A percentile compares a stretch with the other conserved stretches of the same genome.
Conservation (phyloP, 192 early-diverging fungal genomes). For the Radiomyces spectabilis region DNA sequence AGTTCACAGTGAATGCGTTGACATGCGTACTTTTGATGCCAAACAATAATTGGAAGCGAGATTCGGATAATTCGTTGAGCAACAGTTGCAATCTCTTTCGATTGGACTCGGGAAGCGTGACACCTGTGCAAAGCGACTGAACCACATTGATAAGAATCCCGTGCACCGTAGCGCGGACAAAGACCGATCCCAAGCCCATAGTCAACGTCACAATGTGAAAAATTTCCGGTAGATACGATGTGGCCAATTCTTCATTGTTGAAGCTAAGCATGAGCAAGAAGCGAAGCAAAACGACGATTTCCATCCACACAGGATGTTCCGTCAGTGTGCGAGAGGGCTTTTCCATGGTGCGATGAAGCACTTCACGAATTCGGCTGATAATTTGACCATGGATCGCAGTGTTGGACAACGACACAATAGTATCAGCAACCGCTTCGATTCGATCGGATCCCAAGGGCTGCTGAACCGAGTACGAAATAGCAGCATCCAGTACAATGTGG, state of each 20-base stretch:
- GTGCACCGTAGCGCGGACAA: conserved; percentile 79
- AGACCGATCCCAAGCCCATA: conserved; percentile 70
- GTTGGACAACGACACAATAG: conserved; percentile 70
- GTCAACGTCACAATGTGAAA: conserved; percentile 76
- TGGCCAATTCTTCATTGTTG: conserved; percentile 55
- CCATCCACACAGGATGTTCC: conserved; percentile 76
- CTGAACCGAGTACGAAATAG: conserved; percentile 72
- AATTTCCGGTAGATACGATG: conserved; percentile 73
- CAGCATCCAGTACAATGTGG: conserved; percentile 66
- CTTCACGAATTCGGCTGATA: conserved; percentile 61
- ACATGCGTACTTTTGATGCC: conserved; percentile 56
- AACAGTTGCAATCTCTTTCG: conserved; percentile 43
- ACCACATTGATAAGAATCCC: conserved; percentile 85
- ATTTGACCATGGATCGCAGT: conserved; percentile 72
- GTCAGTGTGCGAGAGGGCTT: conserved; percentile 56
- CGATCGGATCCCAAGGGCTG: conserved; percentile 65
- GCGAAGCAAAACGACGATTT: conserved; percentile 79
- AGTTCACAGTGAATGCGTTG: conserved; percentile 55
- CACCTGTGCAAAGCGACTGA: conserved; percentile 61
- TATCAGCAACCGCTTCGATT: conserved; percentile 78
- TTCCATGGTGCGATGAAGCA: conserved; percentile 60
- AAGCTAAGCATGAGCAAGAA: conserved; percentile 84
- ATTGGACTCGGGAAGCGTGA: conserved; percentile 38
- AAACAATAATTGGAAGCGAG: conserved; percentile 67
- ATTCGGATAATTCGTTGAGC: conserved; percentile 71